Base-by-base conservation (phyloP, 2,329 filamentous ascomycete species). In the Trichoderma sp. region DNA sequence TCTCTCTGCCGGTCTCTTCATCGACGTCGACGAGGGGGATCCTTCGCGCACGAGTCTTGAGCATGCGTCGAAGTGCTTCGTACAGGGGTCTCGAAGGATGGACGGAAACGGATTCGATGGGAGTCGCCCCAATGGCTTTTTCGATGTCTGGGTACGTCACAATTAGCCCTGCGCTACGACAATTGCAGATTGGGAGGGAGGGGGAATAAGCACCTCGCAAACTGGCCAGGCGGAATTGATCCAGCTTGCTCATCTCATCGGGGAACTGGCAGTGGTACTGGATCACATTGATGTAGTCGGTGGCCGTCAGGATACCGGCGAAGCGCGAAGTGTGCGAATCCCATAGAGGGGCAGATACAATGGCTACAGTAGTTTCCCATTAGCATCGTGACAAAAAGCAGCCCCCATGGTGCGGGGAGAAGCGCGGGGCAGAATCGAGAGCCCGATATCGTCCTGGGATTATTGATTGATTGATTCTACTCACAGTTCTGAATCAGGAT, bases 221-320 rank as follows among this genome's bases (percentile, higher is more conserved):
- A 79, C 94, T 97, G 83, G 93, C 95, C 74, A 99, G 84, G 61
- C 94, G 91, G 81, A 99, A 98, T 81, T 97, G 93, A 76, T 98
- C 96, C 77, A 99, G 93, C 79, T 95, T 91, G 75, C 91, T 90
- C 73, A 98, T 88, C 72, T 95, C 92, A 76, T 97, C 93, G 3
- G 95, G 96, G 77, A 96, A 97, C 82, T 98, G 95, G 86, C 94
- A 98, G 85, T 99, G 98, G 83, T 99, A 99, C 81, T 98, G 95
- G 53, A 99, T 97, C 71, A 99, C 92, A 79, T 99, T 99, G 84
- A 99, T 97, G 81, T 96, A 99, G 83, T 99, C 96, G 73, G 94
- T 97, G 74, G 94, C 96, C 32, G 96, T 99, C 75, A 99, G 87
- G 63, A 99, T 89, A 51, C 96, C 96, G 53, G 95, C 96, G 82